Conservation (phyloP, 805 yeast genomes). For the Metschnikowia aberdeeniae region DNA sequence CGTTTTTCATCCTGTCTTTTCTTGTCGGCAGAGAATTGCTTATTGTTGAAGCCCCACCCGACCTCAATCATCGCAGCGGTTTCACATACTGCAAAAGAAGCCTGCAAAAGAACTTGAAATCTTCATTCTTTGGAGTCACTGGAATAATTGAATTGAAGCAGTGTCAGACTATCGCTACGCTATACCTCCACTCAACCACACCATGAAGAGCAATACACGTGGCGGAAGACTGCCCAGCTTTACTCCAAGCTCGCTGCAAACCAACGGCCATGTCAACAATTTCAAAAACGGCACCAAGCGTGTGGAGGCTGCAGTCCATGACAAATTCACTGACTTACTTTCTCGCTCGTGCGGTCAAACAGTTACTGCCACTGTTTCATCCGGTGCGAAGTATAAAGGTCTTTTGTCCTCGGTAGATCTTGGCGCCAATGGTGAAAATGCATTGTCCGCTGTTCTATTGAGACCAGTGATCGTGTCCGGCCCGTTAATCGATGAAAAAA, state of each 20-base stretch:
- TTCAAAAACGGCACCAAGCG: background rate
- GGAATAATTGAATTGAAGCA: no score
- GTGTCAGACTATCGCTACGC: background rate
- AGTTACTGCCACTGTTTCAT: constrained; percentile 54
- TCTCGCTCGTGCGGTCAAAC: constrained; percentile 42
- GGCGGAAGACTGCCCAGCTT: constrained; percentile 9
- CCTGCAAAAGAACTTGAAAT: no score
- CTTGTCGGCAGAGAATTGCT: background rate
- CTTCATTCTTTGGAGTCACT: no score
- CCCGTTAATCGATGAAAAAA: constrained; percentile 23
- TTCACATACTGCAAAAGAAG: no score
- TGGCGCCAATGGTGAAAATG: constrained; percentile 29
- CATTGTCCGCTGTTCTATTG: constrained; percentile 54
- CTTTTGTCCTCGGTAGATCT: constrained; percentile 47
- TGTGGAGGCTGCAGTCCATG: constrained; percentile 1
- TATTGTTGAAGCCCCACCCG: no score
- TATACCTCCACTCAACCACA: background rate
- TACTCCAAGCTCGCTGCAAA: background rate
- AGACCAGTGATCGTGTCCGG: constrained; percentile 42
- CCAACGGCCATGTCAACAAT: background rate
- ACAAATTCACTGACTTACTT: constrained; percentile 10
- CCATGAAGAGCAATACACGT: constrained; percentile 10
- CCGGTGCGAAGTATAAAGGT: constrained; percentile 62
- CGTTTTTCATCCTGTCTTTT: background rate
- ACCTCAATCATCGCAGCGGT: no score